phyloP scores from a whole-genome alignment of 768 basidiomycete species.

The Suillus spraguei region DNA sequence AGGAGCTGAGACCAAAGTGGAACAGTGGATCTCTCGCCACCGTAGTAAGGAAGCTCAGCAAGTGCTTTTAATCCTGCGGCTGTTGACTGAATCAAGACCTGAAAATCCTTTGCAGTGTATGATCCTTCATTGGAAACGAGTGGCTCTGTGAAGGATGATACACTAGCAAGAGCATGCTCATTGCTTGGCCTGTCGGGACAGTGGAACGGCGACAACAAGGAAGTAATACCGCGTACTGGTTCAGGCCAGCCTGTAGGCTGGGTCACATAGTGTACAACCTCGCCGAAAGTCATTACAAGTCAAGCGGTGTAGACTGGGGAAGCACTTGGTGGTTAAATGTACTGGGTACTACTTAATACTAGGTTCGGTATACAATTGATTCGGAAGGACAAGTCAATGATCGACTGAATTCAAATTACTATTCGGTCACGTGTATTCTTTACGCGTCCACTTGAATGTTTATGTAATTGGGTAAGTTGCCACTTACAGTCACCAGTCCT shows the following conservation, averaged over 20 bases:
- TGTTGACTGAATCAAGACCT: neutral
- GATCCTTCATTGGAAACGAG: neutral
- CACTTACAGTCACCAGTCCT: too few relatives aligned
- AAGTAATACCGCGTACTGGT: neutral
- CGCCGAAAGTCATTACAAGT: neutral
- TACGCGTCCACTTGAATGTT: too few relatives aligned
- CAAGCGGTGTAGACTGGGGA: neutral
- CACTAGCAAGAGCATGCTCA: neutral
- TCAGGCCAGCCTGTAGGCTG: neutral
- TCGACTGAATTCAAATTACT: too few relatives aligned
- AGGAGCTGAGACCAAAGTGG: conserved; percentile 4
- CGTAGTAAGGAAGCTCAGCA: neutral
- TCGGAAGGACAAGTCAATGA: neutral
- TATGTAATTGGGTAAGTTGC: too few relatives aligned
- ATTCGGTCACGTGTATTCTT: neutral
- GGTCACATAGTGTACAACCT: neutral
- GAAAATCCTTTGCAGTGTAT: neutral
- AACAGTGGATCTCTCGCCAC: neutral
- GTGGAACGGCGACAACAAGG: neutral
- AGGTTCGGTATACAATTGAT: neutral
- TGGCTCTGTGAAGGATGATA: neutral
- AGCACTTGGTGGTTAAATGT: neutral
- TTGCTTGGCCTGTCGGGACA: neutral
- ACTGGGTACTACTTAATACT: neutral
- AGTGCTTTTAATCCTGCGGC: neutral